phyloP scores from a whole-genome alignment of 345 rosid genomes.

The Zanthoxylum bungeanum region DNA sequence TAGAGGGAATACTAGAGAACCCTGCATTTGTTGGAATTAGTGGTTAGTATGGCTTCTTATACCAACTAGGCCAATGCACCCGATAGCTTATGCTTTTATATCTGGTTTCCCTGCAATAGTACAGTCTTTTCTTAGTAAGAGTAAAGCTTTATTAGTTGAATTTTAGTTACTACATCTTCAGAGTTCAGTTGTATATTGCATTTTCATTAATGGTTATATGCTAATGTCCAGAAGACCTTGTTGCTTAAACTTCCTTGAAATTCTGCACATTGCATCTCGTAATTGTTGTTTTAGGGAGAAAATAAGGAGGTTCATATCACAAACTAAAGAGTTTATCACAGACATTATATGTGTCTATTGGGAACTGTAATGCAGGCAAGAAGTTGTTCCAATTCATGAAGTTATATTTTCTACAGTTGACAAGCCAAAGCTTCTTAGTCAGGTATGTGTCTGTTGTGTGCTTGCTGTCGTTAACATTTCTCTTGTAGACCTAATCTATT shows the following conservation, averaged over 20 bases:
- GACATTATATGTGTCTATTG: background rate
- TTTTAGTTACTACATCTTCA: background rate
- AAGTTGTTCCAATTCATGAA: constrained; percentile 51
- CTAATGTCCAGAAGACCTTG: background rate
- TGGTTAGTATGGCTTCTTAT: background rate
- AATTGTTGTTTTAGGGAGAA: background rate
- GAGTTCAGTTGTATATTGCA: background rate
- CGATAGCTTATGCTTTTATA: background rate
- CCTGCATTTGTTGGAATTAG: background rate
- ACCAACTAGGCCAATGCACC: background rate
- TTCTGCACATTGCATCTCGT: background rate
- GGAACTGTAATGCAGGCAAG: constrained; percentile 46
- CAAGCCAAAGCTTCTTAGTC: constrained; percentile 76
- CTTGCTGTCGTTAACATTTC: background rate
- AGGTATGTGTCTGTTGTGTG: constrained; percentile 34
- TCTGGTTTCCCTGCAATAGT: background rate
- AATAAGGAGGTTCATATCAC: background rate
- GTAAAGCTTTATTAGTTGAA: background rate
- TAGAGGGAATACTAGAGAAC: background rate
- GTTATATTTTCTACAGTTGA: constrained; percentile 67
- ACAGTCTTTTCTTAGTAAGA: background rate
- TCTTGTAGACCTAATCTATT: background rate
- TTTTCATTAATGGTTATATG: background rate
- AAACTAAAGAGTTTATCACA: background rate
- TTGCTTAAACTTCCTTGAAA: background rate